Evolutionary conservation across 495 filamentous ascomycete genomes (phyloP), one percentile per base, ranked within the genome.

Genomic region (Amorphotheca resinae): DNA sequence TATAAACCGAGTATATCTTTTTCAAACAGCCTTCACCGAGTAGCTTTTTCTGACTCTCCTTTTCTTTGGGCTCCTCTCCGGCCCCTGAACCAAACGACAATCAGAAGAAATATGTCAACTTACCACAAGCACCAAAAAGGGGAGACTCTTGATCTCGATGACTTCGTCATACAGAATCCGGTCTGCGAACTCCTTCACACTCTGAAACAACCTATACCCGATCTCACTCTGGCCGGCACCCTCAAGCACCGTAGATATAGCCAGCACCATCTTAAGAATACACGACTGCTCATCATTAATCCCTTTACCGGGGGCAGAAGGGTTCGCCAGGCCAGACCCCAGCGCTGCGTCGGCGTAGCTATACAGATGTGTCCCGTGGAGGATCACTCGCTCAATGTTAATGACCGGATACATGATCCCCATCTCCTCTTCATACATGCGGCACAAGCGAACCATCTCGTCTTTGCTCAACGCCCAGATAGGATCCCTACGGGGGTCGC

Each of bases 401-500:
- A 91, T 59, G 9, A 93, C 68, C 1, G 85, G 85, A 59, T 89
- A 89, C 84, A 89, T 89, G 41, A 86, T 69, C 8, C 82, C 82
- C 38, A 89, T 77, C 57, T 91, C 86, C 57, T 93, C 84, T 41
- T 87, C 80, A 50, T 84, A 84, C 5, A 87, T 69, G 8, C 70
- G 64, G 47, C 79, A 82, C 5, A 93, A 63, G 1, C 82, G 73
- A 9, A 84, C 49, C 40, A 84, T 74, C 50, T 91, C 84, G 21
- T 84, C 73, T 48, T 77, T 76, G 21, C 67, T 69, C 22, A 87
- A 68, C 8, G 70, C 61, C 81, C 82, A 87, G 33, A 93, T 73
- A 0, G 84, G 82, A 64, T 93, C 87, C 49, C 46, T 28, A 59
- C 61, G 22, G 61, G 67, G 42, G 64, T 68, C 37, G 61, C 61